Percentiles rank a stretch among this genome's conserved stretches.
Conservation (phyloP, 2,329 filamentous ascomycete species). For the Diaporthe vexans region DNA sequence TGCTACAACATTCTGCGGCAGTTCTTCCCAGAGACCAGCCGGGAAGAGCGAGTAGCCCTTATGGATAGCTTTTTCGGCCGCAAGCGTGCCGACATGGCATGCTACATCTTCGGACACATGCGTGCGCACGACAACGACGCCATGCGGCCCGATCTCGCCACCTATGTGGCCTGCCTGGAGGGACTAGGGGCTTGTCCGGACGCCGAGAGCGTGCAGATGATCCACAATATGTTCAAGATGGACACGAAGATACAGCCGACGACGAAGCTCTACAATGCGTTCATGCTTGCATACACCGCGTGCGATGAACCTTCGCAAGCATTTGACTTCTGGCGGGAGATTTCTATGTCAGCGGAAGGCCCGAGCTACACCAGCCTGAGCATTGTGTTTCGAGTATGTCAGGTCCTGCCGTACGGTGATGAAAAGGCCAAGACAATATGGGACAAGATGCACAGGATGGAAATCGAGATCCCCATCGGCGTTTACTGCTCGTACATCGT, state of each 20-base stretch:
- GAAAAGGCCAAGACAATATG: constrained; percentile 76
- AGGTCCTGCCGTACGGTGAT: constrained; percentile 71
- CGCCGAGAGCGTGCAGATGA: constrained; percentile 75
- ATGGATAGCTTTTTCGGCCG: constrained; percentile 88
- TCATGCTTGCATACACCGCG: constrained; percentile 88
- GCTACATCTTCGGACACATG: constrained; percentile 93
- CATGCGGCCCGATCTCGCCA: constrained; percentile 77
- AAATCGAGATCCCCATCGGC: constrained; percentile 80
- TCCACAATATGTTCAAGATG: constrained; percentile 96
- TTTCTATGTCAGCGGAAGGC: constrained; percentile 86
- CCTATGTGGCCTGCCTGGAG: constrained; percentile 84
- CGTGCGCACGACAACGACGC: constrained; percentile 76
- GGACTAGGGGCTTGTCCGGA: constrained; percentile 77
- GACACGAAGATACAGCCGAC: constrained; percentile 84
- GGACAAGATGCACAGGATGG: constrained; percentile 78
- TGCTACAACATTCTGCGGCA: constrained; percentile 76
- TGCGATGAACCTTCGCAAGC: constrained; percentile 77
- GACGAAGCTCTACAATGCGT: constrained; percentile 83
- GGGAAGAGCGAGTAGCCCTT: constrained; percentile 74
- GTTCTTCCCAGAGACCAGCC: constrained; percentile 76
- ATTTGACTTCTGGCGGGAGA: constrained; percentile 86
- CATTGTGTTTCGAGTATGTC: constrained; percentile 85
- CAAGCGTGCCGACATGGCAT: constrained; percentile 85
- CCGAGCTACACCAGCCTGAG: constrained; percentile 86
- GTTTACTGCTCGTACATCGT: constrained; percentile 85